Evolutionary conservation across 164 flowering plant species (phyloP).

Genomic region (Santalum album): DNA sequence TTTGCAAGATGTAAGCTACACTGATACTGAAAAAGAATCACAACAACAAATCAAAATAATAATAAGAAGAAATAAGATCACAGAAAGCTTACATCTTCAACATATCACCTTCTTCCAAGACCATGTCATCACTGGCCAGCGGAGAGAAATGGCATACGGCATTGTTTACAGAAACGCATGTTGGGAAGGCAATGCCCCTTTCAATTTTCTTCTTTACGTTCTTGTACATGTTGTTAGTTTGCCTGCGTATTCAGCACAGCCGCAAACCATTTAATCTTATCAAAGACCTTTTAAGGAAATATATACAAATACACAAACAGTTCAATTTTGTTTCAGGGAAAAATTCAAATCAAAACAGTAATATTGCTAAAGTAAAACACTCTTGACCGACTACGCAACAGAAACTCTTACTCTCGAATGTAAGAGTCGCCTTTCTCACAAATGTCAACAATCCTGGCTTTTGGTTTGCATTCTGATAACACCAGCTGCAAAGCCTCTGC

Average conservation of each 20-base stretch:
- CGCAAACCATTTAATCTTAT: no score
- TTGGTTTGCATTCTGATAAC: constrained; percentile 71
- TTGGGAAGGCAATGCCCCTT: constrained; percentile 89
- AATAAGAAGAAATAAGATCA: not conserved
- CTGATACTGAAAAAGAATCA: not conserved
- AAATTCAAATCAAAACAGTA: not conserved
- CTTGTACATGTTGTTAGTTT: constrained; percentile 83
- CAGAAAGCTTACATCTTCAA: constrained; percentile 60
- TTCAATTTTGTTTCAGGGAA: no score
- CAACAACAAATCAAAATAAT: no score
- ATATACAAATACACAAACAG: not conserved
- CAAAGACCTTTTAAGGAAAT: no score
- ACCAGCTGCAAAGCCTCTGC: constrained; percentile 90
- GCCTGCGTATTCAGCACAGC: constrained; percentile 30
- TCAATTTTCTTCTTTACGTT: constrained; percentile 92
- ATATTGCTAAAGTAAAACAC: not conserved
- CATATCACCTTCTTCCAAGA: constrained; percentile 74
- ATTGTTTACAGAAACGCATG: constrained; percentile 88
- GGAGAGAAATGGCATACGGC: constrained; percentile 87
- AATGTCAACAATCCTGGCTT: constrained; percentile 71
- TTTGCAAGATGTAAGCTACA: not conserved
- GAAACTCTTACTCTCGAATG: constrained; percentile 62
- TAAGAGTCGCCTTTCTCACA: constrained; percentile 85
- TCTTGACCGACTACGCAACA: no score
- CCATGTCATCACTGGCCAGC: constrained; percentile 74